Evolutionary conservation across 2,329 filamentous ascomycete genomes (phyloP), one percentile per base, ranked within the genome.

Genomic region (Alternaria gaisen): DNA sequence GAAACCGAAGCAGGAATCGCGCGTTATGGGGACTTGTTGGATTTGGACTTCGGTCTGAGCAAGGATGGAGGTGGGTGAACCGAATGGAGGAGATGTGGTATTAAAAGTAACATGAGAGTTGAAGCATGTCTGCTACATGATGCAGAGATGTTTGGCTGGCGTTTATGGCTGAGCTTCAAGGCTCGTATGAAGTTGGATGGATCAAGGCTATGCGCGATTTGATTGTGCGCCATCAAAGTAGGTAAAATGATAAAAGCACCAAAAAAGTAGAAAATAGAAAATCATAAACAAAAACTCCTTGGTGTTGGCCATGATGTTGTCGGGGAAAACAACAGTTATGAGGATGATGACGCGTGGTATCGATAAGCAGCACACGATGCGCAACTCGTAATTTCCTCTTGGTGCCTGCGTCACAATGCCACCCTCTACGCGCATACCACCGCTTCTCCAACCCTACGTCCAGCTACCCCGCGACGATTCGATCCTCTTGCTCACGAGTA

Each of bases 401-500:
- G 30, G 44, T 32, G 22, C 18, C 44, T 14, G 58, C 52, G 43
- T 59, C 64, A 65, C 63, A 20, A 79, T 78, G 76, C 69, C 76
- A 63, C 72, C 73, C 36, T 77, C 84, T 18, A 82, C 83, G 6
- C 83, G 85, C 62, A 85, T 87, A 60, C 90, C 91, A 3, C 83
- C 86, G 57, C 84, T 90, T 3, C 82, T 93, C 14, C 85, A 90
- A 69, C 84, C 88, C 7, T 90, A 90, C 75, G 82, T 91, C 52
- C 72, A 79, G 47, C 82, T 89, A 1, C 87, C 87, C 5, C 80
- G 83, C 6, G 83, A 87, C 66, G 80, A 84, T 16, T 87, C 88
- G 36, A 84, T 93, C 40, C 81, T 87, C 20, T 83, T 93, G 12
- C 79, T 94, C 54, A 93, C 90, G 16, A 87, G 86, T 63, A 88